Evolutionary conservation across 306 rosid species (phyloP).

Genomic region (Echinosophora koreensis): DNA sequence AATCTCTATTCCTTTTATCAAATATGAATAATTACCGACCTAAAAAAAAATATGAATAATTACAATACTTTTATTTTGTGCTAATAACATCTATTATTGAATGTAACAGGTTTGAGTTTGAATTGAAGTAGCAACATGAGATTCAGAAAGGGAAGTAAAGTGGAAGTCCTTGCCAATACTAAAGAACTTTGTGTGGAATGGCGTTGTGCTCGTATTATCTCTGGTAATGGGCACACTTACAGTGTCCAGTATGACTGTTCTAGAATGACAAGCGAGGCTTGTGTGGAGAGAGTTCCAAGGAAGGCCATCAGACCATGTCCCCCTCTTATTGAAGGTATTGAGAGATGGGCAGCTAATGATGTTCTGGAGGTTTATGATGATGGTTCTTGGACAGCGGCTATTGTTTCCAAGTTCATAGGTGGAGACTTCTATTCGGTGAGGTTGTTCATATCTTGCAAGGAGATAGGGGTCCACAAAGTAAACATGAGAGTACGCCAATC

Average conservation of each 20-base stretch:
- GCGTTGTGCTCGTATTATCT: conserved; percentile 72
- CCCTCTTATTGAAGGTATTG: conserved; percentile 47
- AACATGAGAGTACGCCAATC: conserved; percentile 67
- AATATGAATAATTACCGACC: background rate
- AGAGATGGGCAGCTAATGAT: conserved; percentile 66
- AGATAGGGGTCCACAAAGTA: conserved; percentile 55
- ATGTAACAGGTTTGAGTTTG: conserved; percentile 50
- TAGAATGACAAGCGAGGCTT: conserved; percentile 42
- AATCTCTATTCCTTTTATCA: background rate
- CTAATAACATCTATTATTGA: conserved; percentile 8
- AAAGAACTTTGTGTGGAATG: conserved; percentile 63
- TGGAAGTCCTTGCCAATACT: conserved; percentile 69
- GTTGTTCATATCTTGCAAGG: conserved; percentile 63
- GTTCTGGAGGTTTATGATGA: conserved; percentile 67
- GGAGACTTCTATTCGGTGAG: conserved; percentile 61
- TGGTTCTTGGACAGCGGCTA: conserved; percentile 77
- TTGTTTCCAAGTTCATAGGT: conserved; percentile 51
- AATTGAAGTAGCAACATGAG: conserved; percentile 59
- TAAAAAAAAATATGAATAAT: background rate
- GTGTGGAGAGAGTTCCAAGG: conserved; percentile 64
- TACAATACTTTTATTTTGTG: conserved; percentile 15
- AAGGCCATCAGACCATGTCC: conserved; percentile 79
- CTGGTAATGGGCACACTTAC: conserved; percentile 72
- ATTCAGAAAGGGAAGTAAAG: conserved; percentile 68
- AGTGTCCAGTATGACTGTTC: conserved; percentile 56